A percentile compares a stretch with the other conserved stretches of the same genome.
These are phyloP conservation scores for Diaporthe humulicola DNA, from an alignment of 2,329 filamentous ascomycete genomes.

Conservation along the genomic window DNA sequence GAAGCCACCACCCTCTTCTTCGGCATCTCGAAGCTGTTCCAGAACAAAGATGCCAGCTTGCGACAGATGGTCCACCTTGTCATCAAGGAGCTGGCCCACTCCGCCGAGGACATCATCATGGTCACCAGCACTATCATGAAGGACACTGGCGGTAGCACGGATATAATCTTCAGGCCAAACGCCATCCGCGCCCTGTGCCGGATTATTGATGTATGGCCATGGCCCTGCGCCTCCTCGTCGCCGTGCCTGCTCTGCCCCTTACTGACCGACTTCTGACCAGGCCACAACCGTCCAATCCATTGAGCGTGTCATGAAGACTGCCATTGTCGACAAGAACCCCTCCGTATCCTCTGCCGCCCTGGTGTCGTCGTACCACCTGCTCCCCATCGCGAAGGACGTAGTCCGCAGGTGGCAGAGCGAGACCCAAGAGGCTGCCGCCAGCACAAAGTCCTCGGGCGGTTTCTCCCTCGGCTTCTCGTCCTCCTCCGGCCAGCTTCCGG, in stretches of 20 bases:
- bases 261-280: conserved; percentile 58
- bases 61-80: conserved; percentile 99
- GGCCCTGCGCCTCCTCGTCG: conserved; percentile 47
- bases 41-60: conserved; percentile 98
- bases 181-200: conserved; percentile 95
- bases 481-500: conserved; percentile 78
- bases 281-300: conserved; percentile 97
- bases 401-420: conserved; percentile 98
- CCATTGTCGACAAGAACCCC: conserved; percentile 98
- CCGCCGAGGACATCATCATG: conserved; percentile 99
- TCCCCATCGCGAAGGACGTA: conserved; percentile 95
- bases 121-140: conserved; percentile 99
- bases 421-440: conserved; percentile 95
- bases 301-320: conserved; percentile 98
- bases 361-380: conserved; percentile 96
- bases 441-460: conserved; percentile 87
- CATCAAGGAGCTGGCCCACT: conserved; percentile 96
- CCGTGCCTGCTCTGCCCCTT: conserved; percentile 27
- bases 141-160: conserved; percentile 95
- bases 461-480: conserved; percentile 94
- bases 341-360: conserved; percentile 96
- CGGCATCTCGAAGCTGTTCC: conserved; percentile 98
- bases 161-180: conserved; percentile 94
- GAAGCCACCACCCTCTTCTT: conserved; percentile 99
- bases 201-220: conserved; percentile 88